phyloP scores from a whole-genome alignment of 1,284 basidiomycete genomes.

The Phaffia rhodozyma region DNA sequence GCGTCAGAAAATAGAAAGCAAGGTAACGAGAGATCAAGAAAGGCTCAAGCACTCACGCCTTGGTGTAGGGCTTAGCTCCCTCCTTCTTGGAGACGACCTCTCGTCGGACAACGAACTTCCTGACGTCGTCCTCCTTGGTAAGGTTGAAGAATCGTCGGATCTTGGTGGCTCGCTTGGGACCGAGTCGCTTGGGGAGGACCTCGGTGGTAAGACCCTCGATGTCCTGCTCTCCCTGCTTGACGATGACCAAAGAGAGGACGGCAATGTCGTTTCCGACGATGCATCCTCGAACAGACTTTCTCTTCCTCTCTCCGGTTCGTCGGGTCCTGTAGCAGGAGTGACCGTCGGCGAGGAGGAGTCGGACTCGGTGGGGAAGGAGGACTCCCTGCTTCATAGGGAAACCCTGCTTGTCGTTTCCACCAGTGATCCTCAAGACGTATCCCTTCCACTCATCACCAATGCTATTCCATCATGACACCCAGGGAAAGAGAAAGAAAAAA shows the following conservation, averaged over 20 bases:
- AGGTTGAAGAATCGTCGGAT: constrained; percentile 98
- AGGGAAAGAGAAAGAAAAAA: neutral
- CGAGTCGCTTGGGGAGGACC: constrained; percentile 88
- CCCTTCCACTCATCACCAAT: constrained; percentile 96
- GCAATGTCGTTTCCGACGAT: constrained; percentile 95
- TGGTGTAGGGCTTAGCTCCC: constrained; percentile 90
- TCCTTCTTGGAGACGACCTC: constrained; percentile 80
- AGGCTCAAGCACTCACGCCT: constrained; percentile 63
- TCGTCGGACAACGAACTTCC: constrained; percentile 88
- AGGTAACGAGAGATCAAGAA: neutral
- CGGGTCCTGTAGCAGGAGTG: constrained; percentile 96
- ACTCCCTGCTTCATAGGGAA: constrained; percentile 99
- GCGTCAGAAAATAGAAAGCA: neutral
- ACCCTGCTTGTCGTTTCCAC: constrained; percentile 92
- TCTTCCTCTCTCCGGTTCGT: constrained; percentile 89
- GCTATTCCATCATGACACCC: constrained; percentile 41
- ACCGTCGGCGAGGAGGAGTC: constrained; percentile 84
- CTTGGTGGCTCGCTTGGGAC: constrained; percentile 89
- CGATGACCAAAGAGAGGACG: constrained; percentile 84
- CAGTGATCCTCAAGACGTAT: constrained; percentile 92
- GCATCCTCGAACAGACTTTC: constrained; percentile 97
- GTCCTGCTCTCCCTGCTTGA: constrained; percentile 91
- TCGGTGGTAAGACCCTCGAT: constrained; percentile 87
- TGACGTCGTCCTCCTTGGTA: constrained; percentile 94
- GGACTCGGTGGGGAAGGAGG: constrained; percentile 84